These are phyloP conservation scores for Aspergillus pseudoterreus DNA, from an alignment of 2,329 filamentous ascomycete genomes.

Conservation along the genomic window DNA sequence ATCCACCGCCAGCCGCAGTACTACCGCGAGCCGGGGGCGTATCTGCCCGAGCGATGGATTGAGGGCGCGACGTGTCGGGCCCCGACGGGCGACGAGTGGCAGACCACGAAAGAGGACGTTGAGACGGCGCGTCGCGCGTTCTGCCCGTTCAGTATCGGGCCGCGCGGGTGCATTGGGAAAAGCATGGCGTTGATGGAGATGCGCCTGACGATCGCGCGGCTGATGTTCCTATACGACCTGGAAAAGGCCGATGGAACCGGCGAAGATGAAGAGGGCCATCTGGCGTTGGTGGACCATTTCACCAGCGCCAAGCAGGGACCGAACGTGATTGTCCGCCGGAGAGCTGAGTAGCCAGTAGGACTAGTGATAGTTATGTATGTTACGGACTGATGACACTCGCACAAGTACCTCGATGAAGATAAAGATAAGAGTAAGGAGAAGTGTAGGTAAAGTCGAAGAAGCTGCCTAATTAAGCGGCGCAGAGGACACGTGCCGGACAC, in stretches of 20 bases:
- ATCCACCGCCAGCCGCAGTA: conserved; percentile 65
- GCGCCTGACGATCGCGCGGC: conserved; percentile 34
- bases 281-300: conserved; percentile 37
- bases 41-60: conserved; percentile 64
- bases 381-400: not conserved
- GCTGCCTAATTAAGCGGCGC: not conserved
- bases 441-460: not conserved
- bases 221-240: conserved; percentile 40
- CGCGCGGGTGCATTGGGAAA: conserved; percentile 42
- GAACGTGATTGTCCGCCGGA: conserved; percentile 24
- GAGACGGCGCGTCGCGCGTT: conserved; percentile 63
- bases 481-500: conserved; percentile 4
- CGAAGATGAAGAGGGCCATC: conserved; percentile 32
- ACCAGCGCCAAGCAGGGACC: conserved; percentile 36
- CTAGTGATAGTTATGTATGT: not conserved
- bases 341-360: not conserved
- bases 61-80: conserved; percentile 42
- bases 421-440: too few species aligned
- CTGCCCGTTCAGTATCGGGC: conserved; percentile 55
- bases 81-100: conserved; percentile 27
- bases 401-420: not conserved
- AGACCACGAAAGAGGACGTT: conserved; percentile 48
- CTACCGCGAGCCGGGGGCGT: conserved; percentile 58
- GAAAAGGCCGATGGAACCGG: conserved; percentile 30
- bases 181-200: conserved; percentile 43